These are phyloP conservation scores for Exserohilum turcica DNA, from an alignment of 2,329 filamentous ascomycete species.

Conservation along the genomic window DNA sequence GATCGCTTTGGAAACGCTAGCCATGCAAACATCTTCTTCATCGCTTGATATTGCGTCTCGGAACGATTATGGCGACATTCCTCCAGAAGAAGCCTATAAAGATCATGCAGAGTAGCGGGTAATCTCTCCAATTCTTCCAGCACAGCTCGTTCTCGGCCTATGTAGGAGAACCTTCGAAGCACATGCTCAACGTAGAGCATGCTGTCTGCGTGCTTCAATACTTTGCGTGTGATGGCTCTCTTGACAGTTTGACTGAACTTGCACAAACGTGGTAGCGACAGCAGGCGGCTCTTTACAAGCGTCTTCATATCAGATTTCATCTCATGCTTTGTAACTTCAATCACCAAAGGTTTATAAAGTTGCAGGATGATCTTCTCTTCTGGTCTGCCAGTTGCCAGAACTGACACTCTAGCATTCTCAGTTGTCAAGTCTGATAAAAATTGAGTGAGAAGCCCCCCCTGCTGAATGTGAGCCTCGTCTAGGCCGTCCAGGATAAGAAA, in stretches of 20 bases:
- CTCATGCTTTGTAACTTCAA: background rate
- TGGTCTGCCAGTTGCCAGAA: background rate
- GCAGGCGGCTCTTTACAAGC: background rate
- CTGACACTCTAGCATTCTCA: background rate
- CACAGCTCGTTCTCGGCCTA: conserved; percentile 44
- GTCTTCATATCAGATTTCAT: background rate
- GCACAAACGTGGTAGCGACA: background rate
- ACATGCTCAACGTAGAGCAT: conserved; percentile 49
- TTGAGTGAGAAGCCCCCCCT: background rate
- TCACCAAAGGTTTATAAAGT: background rate
- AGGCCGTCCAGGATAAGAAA: conserved; percentile 3
- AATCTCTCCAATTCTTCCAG: conserved; percentile 38
- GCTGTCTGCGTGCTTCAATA: conserved; percentile 40
- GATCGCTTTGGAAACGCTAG: conserved; percentile 27
- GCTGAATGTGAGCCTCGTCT: conserved; percentile 1
- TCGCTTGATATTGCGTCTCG: conserved; percentile 20
- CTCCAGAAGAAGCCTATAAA: conserved; percentile 22
- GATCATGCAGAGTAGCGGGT: conserved; percentile 10
- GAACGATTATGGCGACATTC: conserved; percentile 25
- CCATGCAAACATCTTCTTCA: conserved; percentile 31
- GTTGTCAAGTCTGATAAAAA: background rate
- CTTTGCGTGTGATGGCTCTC: conserved; percentile 36
- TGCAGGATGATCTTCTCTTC: background rate
- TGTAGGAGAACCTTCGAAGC: conserved; percentile 34
- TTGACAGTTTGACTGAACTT: conserved; percentile 35